phyloP scores from a whole-genome alignment of 345 rosid species.

The Eucalyptus regnans region DNA sequence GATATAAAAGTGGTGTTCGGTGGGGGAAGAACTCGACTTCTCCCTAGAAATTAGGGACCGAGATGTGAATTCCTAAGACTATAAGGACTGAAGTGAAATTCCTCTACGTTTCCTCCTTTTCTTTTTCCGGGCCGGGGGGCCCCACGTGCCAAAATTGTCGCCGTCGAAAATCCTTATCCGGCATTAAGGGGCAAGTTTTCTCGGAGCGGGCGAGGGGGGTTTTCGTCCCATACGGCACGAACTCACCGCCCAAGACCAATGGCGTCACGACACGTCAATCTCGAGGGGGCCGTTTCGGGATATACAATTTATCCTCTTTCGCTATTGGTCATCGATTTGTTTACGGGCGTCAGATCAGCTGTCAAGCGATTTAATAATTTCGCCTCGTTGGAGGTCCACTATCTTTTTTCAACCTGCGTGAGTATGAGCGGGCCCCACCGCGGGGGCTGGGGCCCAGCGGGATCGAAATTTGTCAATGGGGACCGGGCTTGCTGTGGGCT shows the following conservation, averaged over 20 bases:
- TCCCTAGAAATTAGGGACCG: neutral
- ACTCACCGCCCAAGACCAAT: neutral
- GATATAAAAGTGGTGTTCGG: neutral
- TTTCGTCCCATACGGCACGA: neutral
- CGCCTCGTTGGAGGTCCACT: neutral
- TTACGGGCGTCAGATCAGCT: neutral
- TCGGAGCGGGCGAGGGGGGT: neutral
- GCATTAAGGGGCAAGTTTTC: neutral
- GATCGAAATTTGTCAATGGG: neutral
- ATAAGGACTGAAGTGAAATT: neutral
- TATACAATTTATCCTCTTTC: neutral
- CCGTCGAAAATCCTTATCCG: neutral
- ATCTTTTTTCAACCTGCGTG: neutral
- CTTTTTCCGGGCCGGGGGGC: neutral
- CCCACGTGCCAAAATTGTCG: neutral
- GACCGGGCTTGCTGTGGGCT: neutral
- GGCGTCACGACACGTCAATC: neutral
- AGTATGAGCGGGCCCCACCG: neutral
- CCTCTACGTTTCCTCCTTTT: too few species aligned
- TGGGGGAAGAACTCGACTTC: neutral
- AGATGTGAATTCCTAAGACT: neutral
- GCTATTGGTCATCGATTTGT: neutral
- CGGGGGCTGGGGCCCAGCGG: neutral
- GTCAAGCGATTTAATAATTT: neutral
- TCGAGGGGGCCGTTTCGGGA: neutral